Percentiles rank a stretch among this genome's conserved stretches.
Conservation (phyloP, 2,329 filamentous ascomycete genomes). For the Sporothrix curviconia region DNA sequence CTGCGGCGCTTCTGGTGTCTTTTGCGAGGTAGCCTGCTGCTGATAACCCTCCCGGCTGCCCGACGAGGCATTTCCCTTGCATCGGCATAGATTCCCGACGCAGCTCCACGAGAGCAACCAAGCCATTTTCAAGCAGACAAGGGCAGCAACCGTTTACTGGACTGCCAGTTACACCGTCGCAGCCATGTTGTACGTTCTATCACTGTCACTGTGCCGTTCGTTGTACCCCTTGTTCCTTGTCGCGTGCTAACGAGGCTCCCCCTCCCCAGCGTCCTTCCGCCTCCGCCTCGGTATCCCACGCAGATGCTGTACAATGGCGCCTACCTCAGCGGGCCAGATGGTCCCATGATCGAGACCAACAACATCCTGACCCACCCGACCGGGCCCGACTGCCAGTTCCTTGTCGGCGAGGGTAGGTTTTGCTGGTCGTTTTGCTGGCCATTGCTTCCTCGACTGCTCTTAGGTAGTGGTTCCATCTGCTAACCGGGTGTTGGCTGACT, state of each 20-base stretch:
- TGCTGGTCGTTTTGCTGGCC: neutral
- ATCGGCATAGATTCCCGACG: neutral
- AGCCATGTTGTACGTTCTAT: slow-evolving; percentile 18
- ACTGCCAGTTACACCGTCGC: neutral
- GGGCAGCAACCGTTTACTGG: neutral
- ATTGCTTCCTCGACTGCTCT: neutral
- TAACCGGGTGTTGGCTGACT: slow-evolving; percentile 12
- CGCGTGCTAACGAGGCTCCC: neutral
- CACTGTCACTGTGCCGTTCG: too few species aligned
- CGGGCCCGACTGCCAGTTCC: slow-evolving; percentile 78
- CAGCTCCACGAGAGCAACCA: neutral
- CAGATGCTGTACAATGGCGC: slow-evolving; percentile 66
- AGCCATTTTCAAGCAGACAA: too few species aligned
- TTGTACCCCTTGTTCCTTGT: neutral
- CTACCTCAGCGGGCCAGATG: slow-evolving; percentile 59
- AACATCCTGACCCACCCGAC: slow-evolving; percentile 77
- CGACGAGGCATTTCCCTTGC: neutral
- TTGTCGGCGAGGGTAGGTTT: slow-evolving; percentile 78
- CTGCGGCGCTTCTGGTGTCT: too few species aligned
- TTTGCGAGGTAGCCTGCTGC: too few species aligned
- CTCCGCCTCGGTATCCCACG: slow-evolving; percentile 75
- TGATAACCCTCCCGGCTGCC: neutral
- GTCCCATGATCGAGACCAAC: slow-evolving; percentile 83
- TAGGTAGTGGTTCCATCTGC: neutral
- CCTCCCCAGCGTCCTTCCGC: slow-evolving; percentile 69